Percentiles rank a stretch among this genome's conserved stretches.
phyloP scores from a whole-genome alignment of 495 filamentous ascomycete species.

The Cercophora scortea region DNA sequence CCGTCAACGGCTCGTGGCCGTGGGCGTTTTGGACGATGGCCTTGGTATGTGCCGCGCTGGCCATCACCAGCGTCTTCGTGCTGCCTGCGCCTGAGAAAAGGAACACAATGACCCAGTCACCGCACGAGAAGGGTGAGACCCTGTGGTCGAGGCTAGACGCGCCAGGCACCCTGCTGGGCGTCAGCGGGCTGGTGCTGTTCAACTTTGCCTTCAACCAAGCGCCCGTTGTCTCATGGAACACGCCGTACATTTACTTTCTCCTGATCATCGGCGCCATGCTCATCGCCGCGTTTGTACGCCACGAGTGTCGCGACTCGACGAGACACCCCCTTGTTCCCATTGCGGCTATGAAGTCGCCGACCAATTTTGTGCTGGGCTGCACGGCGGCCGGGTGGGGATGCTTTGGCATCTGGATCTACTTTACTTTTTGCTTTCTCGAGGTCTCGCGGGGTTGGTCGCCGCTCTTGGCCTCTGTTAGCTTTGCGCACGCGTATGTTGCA shows the following conservation, averaged over 20 bases:
- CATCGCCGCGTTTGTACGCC: constrained; percentile 40
- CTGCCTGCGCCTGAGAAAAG: constrained; percentile 36
- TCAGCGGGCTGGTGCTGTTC: constrained; percentile 47
- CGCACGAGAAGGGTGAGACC: constrained; percentile 3
- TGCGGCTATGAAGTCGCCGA: constrained; percentile 35
- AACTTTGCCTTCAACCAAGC: constrained; percentile 57
- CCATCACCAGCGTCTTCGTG: constrained; percentile 30
- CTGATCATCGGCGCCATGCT: constrained; percentile 48
- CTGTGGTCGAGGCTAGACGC: constrained; percentile 40
- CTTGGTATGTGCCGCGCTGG: constrained; percentile 36
- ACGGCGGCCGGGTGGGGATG: constrained; percentile 51
- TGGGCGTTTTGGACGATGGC: constrained; percentile 56
- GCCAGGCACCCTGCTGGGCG: constrained; percentile 40
- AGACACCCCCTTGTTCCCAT: constrained; percentile 49
- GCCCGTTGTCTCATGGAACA: constrained; percentile 48
- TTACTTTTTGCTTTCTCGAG: constrained; percentile 45
- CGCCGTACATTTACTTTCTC: constrained; percentile 41
- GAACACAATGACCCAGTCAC: neutral
- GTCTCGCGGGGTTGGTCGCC: constrained; percentile 37
- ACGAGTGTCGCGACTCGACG: constrained; percentile 31
- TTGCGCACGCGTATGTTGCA: constrained; percentile 29
- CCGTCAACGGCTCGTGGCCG: constrained; percentile 51
- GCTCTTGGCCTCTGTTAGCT: constrained; percentile 32
- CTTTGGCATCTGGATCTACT: constrained; percentile 55
- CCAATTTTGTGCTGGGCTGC: constrained; percentile 46